phyloP scores from a whole-genome alignment of 169 alveolate species.

The Theileria annulata region DNA sequence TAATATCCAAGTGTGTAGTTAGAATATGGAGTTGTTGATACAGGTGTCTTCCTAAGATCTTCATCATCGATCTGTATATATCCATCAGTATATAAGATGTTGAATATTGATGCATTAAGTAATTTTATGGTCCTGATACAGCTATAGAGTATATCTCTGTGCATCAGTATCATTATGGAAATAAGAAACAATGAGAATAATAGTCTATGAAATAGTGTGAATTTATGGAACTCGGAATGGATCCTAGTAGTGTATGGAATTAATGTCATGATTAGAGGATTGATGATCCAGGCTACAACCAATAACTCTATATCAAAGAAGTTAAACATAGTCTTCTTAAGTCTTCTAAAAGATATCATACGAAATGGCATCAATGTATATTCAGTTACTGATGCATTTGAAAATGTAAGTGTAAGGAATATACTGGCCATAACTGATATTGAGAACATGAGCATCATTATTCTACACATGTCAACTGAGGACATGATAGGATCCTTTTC shows the following conservation, averaged over 20 bases:
- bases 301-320: not conserved
- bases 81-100: not conserved
- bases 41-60: too few relatives aligned
- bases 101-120: not conserved
- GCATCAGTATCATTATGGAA: not conserved
- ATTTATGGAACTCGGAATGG: not conserved
- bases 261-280: not conserved
- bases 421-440: not conserved
- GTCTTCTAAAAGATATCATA: not conserved
- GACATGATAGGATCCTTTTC: not conserved
- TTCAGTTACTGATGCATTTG: not conserved
- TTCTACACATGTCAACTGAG: not conserved
- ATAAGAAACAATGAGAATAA: not conserved
- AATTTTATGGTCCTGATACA: not conserved
- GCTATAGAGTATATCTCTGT: not conserved
- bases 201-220: not conserved
- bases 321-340: not conserved
- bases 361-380: not conserved
- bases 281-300: not conserved
- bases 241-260: not conserved
- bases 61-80: not conserved
- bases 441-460: not conserved
- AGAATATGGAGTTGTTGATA: not conserved
- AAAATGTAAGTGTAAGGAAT: not conserved
- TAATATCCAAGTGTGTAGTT: not conserved